These are phyloP conservation scores for Aspergillus tamarii DNA, from an alignment of 2,329 filamentous ascomycete genomes.

Conservation along the genomic window DNA sequence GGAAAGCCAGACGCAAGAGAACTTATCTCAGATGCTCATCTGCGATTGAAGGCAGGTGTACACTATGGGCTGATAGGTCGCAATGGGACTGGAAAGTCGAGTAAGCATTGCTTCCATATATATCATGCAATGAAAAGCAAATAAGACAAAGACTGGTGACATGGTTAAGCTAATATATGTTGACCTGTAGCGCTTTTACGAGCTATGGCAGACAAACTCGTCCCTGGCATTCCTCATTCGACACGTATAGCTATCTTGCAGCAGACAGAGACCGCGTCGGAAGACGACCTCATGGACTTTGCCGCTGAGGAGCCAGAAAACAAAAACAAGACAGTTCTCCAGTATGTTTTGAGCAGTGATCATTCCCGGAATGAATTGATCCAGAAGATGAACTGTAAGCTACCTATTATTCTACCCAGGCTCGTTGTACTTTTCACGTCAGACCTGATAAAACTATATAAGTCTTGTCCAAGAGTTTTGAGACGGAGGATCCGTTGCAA, in stretches of 20 bases:
- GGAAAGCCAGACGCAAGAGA: conserved; percentile 59
- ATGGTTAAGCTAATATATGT: conserved; percentile 3
- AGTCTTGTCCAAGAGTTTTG: conserved; percentile 64
- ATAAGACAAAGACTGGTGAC: neutral
- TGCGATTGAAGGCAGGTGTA: conserved; percentile 72
- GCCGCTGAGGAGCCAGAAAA: conserved; percentile 13
- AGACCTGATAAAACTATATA: neutral
- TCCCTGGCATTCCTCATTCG: conserved; percentile 72
- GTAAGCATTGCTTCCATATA: conserved; percentile 41
- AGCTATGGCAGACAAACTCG: conserved; percentile 76
- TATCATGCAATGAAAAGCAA: neutral
- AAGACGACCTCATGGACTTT: conserved; percentile 27
- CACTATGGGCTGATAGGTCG: conserved; percentile 79
- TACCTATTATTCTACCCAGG: neutral
- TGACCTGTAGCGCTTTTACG: conserved; percentile 64
- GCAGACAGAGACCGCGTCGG: conserved; percentile 58
- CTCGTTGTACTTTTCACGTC: neutral
- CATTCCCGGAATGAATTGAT: conserved; percentile 56
- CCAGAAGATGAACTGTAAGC: conserved; percentile 62
- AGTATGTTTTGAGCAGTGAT: conserved; percentile 65
- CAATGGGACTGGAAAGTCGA: conserved; percentile 84
- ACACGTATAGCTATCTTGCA: conserved; percentile 70
- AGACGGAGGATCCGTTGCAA: conserved; percentile 59
- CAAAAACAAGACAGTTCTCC: conserved; percentile 58
- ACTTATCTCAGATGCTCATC: conserved; percentile 69